Conservation (phyloP, 2,329 filamentous ascomycete genomes). For the Didymella segeticola region DNA sequence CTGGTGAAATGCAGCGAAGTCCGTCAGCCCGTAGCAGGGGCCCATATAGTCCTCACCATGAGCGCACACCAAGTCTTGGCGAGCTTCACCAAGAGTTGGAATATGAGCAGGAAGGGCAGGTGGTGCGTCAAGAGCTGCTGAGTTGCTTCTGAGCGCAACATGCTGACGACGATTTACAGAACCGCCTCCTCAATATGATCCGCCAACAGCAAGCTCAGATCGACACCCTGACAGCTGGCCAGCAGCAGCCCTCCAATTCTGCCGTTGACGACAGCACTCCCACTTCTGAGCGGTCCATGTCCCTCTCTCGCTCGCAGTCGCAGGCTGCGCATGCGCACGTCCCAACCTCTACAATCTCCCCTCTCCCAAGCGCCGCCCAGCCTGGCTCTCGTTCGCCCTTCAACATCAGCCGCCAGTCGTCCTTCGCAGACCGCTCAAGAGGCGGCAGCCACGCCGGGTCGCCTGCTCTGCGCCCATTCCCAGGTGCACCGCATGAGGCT, state of each 20-base stretch:
- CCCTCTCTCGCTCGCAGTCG: slow-evolving; percentile 43
- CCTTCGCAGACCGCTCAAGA: slow-evolving; percentile 46
- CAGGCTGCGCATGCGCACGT: slow-evolving; percentile 28
- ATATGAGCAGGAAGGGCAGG: slow-evolving; percentile 79
- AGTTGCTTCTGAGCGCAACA: no score
- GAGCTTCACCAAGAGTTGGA: slow-evolving; percentile 82
- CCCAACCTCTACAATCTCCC: slow-evolving; percentile 44
- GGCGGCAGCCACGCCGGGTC: slow-evolving; percentile 51
- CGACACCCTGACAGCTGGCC: slow-evolving; percentile 59
- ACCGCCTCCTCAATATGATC: slow-evolving; percentile 79
- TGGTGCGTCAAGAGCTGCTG: slow-evolving; percentile 57
- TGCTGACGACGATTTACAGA: slow-evolving; percentile 56
- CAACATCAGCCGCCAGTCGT: slow-evolving; percentile 54
- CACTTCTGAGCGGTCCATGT: slow-evolving; percentile 56
- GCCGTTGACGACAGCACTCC: slow-evolving; percentile 61
- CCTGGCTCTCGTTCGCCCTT: slow-evolving; percentile 47
- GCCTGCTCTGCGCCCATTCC: slow-evolving; percentile 61
- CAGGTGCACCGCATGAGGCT: slow-evolving; percentile 45
- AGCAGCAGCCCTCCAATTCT: slow-evolving; percentile 50
- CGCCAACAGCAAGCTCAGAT: slow-evolving; percentile 76
- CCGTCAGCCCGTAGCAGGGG: slow-evolving; percentile 34
- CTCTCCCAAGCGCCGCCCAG: slow-evolving; percentile 36
- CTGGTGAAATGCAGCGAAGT: slow-evolving; percentile 70
- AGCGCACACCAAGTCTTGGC: slow-evolving; percentile 73
- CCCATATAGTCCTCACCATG: slow-evolving; percentile 57